These are phyloP conservation scores for Cercospora brassicicola DNA, from an alignment of 2,329 filamentous ascomycete genomes.

Conservation along the genomic window DNA sequence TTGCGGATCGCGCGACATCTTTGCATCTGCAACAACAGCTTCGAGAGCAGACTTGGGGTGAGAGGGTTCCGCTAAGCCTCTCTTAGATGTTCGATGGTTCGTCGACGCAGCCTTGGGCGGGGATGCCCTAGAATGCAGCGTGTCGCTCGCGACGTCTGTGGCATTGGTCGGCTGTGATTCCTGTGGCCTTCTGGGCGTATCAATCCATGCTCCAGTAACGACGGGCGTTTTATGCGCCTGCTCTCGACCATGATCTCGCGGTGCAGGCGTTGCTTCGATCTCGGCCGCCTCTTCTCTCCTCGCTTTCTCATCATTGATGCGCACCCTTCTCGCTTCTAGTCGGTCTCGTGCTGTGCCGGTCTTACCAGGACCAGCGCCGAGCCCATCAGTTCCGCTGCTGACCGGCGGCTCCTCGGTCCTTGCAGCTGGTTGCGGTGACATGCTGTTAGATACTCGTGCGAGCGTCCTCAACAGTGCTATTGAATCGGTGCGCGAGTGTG, in stretches of 20 bases:
- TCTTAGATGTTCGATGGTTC: constrained; percentile 4
- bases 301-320: constrained; percentile 16
- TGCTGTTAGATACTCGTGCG: constrained; percentile 46
- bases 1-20: constrained; percentile 31
- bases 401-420: neutral
- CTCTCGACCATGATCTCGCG: neutral
- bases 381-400: neutral
- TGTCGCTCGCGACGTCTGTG: neutral
- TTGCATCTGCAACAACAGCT: constrained; percentile 45
- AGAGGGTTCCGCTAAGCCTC: constrained; percentile 23
- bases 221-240: constrained; percentile 5
- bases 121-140: constrained; percentile 2
- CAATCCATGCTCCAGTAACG: constrained; percentile 9
- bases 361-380: neutral
- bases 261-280: constrained; percentile 4
- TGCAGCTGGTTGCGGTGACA: constrained; percentile 44
- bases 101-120: constrained; percentile 2
- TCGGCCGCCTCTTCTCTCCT: constrained; percentile 13
- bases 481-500: constrained; percentile 46
- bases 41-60: constrained; percentile 40
- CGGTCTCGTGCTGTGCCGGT: constrained; percentile 3
- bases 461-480: constrained; percentile 49
- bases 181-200: constrained; percentile 7
- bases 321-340: constrained; percentile 14
- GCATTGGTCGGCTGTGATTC: neutral